Evolutionary conservation across 495 filamentous ascomycete species (phyloP).

Genomic region (Aspergillus hancockii): DNA sequence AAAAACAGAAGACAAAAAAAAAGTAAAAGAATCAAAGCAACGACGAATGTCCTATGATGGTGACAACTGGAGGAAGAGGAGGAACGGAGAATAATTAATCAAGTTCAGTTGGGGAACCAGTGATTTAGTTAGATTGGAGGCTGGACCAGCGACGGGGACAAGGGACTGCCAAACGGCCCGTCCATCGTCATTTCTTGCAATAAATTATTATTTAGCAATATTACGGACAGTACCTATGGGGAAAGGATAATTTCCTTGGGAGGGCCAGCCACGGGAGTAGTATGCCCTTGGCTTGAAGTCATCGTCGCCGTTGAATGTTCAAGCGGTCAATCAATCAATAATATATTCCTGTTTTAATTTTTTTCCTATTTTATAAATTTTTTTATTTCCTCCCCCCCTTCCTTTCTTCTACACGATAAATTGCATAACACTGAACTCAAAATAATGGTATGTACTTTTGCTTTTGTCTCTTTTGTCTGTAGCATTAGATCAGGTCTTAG

Average conservation of each 20-base stretch:
- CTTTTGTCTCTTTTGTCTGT: not conserved
- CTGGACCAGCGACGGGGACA: conserved; percentile 21
- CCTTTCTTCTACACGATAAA: not conserved
- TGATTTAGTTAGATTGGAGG: conserved; percentile 21
- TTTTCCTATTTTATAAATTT: not conserved
- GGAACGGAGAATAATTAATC: not conserved
- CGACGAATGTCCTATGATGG: not conserved
- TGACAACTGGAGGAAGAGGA: not conserved
- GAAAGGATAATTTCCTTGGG: conserved; percentile 1
- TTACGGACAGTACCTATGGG: not conserved
- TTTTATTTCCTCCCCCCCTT: no score
- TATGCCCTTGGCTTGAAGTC: conserved; percentile 1
- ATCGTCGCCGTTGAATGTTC: not conserved
- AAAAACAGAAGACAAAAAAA: conserved; percentile 1
- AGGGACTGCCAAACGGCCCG: conserved; percentile 24
- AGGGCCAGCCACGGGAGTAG: not conserved
- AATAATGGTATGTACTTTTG: not conserved
- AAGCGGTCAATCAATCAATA: not conserved
- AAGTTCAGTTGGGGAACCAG: conserved; percentile 4
- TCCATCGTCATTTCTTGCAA: conserved; percentile 5
- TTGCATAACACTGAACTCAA: no score
- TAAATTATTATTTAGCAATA: not conserved
- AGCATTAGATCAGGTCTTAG: not conserved
- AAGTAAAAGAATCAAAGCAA: conserved; percentile 1
- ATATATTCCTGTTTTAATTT: not conserved